Evolutionary conservation across 2,329 filamentous ascomycete genomes (phyloP), one percentile per base, ranked within the genome.

Genomic region (Fusarium sp.): DNA sequence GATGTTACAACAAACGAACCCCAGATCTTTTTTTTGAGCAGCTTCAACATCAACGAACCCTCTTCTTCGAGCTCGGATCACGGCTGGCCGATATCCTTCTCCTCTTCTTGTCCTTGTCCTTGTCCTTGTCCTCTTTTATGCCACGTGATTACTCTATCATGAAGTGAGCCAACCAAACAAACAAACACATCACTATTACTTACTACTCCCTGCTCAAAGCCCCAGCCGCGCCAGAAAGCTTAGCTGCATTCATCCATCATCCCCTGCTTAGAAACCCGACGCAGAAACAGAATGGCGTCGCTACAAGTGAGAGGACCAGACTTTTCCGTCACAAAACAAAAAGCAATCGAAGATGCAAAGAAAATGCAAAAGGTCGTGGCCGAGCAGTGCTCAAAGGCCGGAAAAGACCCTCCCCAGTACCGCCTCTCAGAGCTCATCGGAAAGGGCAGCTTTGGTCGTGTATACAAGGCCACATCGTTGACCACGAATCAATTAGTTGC

Each of bases 371-470:
- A 80, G 42, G 76, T 82, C 3, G 86, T 91, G 25, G 77, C 84
- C 43, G 87, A 90, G 63, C 80, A 85, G 57, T 88, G 86, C 63
- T 79, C 80, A 52, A 85, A 84, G 53, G 77, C 79, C 29, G 84
- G 85, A 35, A 84, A 86, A 54, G 81, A 85, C 23, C 79, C 84
- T 5, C 89, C 89, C 2, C 82, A 81, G 13, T 92, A 91, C 65
- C 81, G 82, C n/a, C 85, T 92, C 32, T 80, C 84, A 11, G 89
- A 92, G 73, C 79, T 92, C 51, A 91, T 91, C 65, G 89, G 89
- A 52, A 92, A 92, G 71, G 89, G 89, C 38, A 87, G 85, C 58
- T 92, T 89, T 71, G 89, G 89, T 2, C 84, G 88, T 32, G 89
- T 92, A 14, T 92, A 90, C 76, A 91, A 90, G 73, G 88, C 82